Base-by-base conservation (phyloP, 1,284 basidiomycete species). In the Tilletia walkeri region DNA sequence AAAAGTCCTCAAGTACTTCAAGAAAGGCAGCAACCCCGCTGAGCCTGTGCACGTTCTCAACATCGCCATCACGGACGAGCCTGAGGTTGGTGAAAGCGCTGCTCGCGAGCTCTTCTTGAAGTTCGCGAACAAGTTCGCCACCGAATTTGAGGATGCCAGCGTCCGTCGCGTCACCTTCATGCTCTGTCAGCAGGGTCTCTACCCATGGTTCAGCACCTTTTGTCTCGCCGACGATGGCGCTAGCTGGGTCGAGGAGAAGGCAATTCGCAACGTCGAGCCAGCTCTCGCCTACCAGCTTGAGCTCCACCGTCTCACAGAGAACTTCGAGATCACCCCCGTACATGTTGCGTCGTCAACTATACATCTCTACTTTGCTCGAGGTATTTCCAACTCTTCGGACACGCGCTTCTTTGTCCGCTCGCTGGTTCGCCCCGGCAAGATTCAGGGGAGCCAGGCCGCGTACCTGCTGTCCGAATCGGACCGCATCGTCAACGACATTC, bases 391-490 rank as follows among this genome's bases (percentile, higher is more conserved):
- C 86, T 92, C 95, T 76, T 89, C 96, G 47, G 96, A 99, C 85
- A 76, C 93, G 89, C 89, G 96, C 72, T 99, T 99, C 91, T 99
- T 99, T 86, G 90, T 99, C 70, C 94, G 96, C 69, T 95, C 94
- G 20, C 88, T 99, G 70, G 90, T 99, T 69, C 93, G 96, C 71
- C 96, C 96, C 67, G 95, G 96, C 74, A 92, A 94, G 74, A 89
- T 91, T 69, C 36, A 49, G 7, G 94, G 93, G 65, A 89, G 89
- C 72, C 93, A 98, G 90, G 92, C 94, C 41, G 92, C 97, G 85
- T 99, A 99, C 86, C 90, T 99, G 82, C 91, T 99, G 78, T 96
- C 95, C 3, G 96, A 99, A 87, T 95, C 95, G 4, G 96, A 99
- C 84, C 91, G 95, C 65, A 89, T 99, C 36, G 91, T 99, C 75